These are phyloP conservation scores for Hura crepitans DNA, from an alignment of 441 rosid species.

Conservation along the genomic window DNA sequence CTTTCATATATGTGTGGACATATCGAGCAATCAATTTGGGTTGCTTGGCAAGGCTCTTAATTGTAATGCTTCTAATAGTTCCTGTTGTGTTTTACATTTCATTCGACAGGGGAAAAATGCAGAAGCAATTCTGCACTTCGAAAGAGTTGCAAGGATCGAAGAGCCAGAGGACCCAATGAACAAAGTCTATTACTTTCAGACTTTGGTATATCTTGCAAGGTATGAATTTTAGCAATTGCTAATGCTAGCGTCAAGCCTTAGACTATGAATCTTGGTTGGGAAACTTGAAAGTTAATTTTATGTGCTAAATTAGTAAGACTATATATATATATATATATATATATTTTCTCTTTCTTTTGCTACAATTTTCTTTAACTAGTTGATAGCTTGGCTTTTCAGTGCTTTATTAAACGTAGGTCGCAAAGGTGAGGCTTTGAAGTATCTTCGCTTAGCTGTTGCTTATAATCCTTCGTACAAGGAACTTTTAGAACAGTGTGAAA, in stretches of 20 bases:
- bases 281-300: neutral
- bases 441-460: constrained; percentile 59
- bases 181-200: constrained; percentile 69
- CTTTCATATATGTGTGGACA: neutral
- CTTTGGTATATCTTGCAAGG: constrained; percentile 68
- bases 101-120: constrained; percentile 53
- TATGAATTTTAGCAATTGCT: constrained; percentile 23
- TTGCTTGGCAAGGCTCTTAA: neutral
- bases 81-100: neutral
- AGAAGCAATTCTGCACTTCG: constrained; percentile 64
- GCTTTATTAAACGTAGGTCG: constrained; percentile 54
- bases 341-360: neutral
- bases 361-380: neutral
- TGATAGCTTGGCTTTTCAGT: constrained; percentile 32
- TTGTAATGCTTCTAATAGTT: neutral
- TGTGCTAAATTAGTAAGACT: neutral
- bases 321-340: too few species aligned
- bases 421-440: constrained; percentile 66
- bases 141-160: constrained; percentile 57
- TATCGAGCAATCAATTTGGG: neutral
- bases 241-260: neutral
- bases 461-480: constrained; percentile 48
- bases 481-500: constrained; percentile 56
- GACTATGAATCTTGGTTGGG: neutral
- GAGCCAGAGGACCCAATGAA: constrained; percentile 70